These are phyloP conservation scores for Boletus smithii DNA, from an alignment of 1,284 basidiomycete species.

Conservation along the genomic window DNA sequence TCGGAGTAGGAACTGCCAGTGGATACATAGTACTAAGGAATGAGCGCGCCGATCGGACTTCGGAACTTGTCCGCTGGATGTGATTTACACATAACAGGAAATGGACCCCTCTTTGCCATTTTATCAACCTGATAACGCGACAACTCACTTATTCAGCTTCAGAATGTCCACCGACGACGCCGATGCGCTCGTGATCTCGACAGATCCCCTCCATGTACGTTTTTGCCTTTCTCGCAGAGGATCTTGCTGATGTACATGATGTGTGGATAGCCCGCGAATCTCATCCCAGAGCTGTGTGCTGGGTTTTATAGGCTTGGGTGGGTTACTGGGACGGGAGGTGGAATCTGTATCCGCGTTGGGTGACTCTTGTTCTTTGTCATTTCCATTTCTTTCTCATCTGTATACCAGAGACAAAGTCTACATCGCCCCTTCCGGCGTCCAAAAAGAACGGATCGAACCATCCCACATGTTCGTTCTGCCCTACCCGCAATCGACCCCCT, in stretches of 20 bases:
- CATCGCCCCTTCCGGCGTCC: too few species aligned
- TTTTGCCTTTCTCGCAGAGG: background rate
- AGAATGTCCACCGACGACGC: slow-evolving; percentile 19
- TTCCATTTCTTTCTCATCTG: too few species aligned
- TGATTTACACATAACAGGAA: slow-evolving; percentile 1
- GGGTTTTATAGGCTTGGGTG: slow-evolving; percentile 61
- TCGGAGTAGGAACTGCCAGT: too few species aligned
- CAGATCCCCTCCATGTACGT: slow-evolving; percentile 51
- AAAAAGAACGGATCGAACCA: too few species aligned
- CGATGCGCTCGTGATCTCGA: slow-evolving; percentile 28
- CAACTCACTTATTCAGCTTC: background rate
- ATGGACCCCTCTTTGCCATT: too few species aligned
- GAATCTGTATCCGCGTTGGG: slow-evolving; percentile 71
- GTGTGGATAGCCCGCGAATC: slow-evolving; percentile 65
- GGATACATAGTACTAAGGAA: too few species aligned
- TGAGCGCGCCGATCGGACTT: too few species aligned
- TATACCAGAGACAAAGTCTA: too few species aligned
- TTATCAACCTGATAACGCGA: too few species aligned
- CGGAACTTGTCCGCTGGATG: too few species aligned
- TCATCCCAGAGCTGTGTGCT: slow-evolving; percentile 74
- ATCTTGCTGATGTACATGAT: background rate
- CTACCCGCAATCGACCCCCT: too few species aligned
- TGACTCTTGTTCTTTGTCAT: slow-evolving; percentile 33
- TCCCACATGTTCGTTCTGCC: too few species aligned
- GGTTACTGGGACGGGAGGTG: slow-evolving; percentile 62